These are phyloP conservation scores for Colletotrichum noveboracense DNA, from an alignment of 2,329 filamentous ascomycete species.

Conservation along the genomic window DNA sequence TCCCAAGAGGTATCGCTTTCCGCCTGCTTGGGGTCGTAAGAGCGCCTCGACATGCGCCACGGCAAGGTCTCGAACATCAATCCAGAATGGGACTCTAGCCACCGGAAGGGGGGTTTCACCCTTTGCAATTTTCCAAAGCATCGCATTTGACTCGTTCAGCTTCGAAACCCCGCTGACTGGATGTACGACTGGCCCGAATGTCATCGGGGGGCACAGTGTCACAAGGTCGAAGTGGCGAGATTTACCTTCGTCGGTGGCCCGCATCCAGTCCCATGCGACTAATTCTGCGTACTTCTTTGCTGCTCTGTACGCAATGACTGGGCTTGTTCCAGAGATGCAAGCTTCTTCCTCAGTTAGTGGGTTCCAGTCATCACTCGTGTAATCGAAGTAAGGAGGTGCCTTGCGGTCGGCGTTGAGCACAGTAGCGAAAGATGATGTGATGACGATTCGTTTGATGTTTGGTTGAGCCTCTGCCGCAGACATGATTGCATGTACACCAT, in stretches of 20 bases:
- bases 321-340: slow-evolving; percentile 37
- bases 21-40: slow-evolving; percentile 36
- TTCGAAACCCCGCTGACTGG: slow-evolving; percentile 36
- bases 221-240: slow-evolving; percentile 44
- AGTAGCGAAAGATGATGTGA: slow-evolving; percentile 73
- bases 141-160: slow-evolving; percentile 48
- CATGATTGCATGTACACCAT: slow-evolving; percentile 47
- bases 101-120: slow-evolving; percentile 41
- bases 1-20: slow-evolving; percentile 44
- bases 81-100: slow-evolving; percentile 45
- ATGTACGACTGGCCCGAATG: slow-evolving; percentile 48
- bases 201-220: slow-evolving; percentile 49
- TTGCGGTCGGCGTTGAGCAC: slow-evolving; percentile 59
- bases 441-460: slow-evolving; percentile 42
- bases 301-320: slow-evolving; percentile 41
- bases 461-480: slow-evolving; percentile 30
- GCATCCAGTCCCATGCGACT: slow-evolving; percentile 38
- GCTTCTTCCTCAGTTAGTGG: slow-evolving; percentile 58
- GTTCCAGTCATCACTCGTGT: slow-evolving; percentile 63
- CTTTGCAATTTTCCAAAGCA: slow-evolving; percentile 43
- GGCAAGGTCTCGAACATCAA: slow-evolving; percentile 53
- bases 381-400: slow-evolving; percentile 53
- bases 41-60: slow-evolving; percentile 48
- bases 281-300: slow-evolving; percentile 41
- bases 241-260: slow-evolving; percentile 28